Conservation (phyloP, 2,329 filamentous ascomycete genomes). For the Epichloe uncinata region DNA sequence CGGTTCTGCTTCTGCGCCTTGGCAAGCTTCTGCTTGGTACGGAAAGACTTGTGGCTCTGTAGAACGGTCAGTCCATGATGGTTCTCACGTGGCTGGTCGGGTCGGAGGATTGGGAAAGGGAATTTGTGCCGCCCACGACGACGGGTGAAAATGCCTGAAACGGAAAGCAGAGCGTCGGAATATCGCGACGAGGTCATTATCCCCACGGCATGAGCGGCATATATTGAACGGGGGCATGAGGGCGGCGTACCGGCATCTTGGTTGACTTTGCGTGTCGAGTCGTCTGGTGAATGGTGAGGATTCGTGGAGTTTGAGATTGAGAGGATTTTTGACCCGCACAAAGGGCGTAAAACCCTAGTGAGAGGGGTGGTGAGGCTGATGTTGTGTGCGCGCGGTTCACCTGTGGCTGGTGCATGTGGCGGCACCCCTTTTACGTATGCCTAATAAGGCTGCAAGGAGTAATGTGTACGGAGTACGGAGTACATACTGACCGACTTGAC, state of each 20-base stretch:
- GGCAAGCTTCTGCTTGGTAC: constrained; percentile 99
- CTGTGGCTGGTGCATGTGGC: background rate
- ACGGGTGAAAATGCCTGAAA: background rate
- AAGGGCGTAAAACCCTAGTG: constrained; percentile 27
- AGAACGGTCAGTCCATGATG: constrained; percentile 6
- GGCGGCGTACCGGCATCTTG: constrained; percentile 29
- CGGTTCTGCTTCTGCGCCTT: constrained; percentile 99
- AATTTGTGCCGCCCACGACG: background rate
- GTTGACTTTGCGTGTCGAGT: constrained; percentile 25
- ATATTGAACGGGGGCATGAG: constrained; percentile 4
- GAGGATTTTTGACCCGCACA: constrained; percentile 22
- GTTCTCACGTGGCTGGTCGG: background rate
- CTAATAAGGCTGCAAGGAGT: background rate
- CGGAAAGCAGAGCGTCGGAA: background rate
- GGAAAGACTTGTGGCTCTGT: constrained; percentile 99
- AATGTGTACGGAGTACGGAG: too few relatives aligned
- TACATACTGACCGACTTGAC: background rate
- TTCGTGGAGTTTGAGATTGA: constrained; percentile 17
- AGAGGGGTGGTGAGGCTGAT: background rate
- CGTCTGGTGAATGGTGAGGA: constrained; percentile 21
- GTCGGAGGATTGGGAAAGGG: background rate
- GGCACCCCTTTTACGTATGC: background rate
- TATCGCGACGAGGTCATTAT: background rate
- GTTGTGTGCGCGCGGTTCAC: background rate
- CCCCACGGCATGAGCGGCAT: background rate